Evolutionary conservation across 352 stramenopile genomes (phyloP), one percentile per base, ranked within the genome.

Genomic region (Achlya hypogyna): DNA sequence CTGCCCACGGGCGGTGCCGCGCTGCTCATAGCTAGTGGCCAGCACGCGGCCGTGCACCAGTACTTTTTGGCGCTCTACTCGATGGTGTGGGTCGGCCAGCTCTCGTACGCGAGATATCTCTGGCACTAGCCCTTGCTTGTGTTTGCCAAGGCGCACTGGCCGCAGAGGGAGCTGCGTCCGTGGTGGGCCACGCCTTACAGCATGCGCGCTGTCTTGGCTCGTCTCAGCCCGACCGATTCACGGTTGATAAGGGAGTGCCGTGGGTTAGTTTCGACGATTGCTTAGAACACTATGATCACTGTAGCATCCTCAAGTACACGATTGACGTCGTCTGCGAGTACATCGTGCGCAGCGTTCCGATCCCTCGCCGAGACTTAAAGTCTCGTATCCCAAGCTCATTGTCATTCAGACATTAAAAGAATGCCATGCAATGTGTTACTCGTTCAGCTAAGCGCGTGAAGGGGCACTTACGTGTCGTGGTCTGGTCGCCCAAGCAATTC

Each of bases 341-440:
- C 86, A 96, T 99, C 73, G 96, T 96, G 69, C 93, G 97, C 72
- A 97, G 98, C 78, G 98, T 99, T 66, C 97, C 97, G 31, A 87
- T 99, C 51, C 98, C 98, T n/a, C 85, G 88, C 65, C 83, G 97
- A 51, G 96, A 99, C 81, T 99, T 99, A 77, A 98, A 95, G n/a
- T 97, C 81, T 49, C 94, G 45, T 93, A 95, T 53, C 96, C 97
- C 12, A 94, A 98, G 71, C 86, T 99, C 9, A 99, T 99, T 76
- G 96, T 99, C 47, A 99, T 99, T 72, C 96, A 97, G 73, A 99
- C 93, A 52, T 99, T 99, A 75, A 97, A 99, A n/a, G n/a, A n/a
- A n/a, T n/a, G n/a, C n/a, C n/a, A n/a, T n/a, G n/a, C n/a, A n/a
- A n/a, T n/a, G n/a, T n/a, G n/a, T n/a, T n/a, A n/a, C n/a, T n/a